These are phyloP conservation scores for Leccinum boreale DNA, from an alignment of 768 basidiomycete species.

Conservation along the genomic window DNA sequence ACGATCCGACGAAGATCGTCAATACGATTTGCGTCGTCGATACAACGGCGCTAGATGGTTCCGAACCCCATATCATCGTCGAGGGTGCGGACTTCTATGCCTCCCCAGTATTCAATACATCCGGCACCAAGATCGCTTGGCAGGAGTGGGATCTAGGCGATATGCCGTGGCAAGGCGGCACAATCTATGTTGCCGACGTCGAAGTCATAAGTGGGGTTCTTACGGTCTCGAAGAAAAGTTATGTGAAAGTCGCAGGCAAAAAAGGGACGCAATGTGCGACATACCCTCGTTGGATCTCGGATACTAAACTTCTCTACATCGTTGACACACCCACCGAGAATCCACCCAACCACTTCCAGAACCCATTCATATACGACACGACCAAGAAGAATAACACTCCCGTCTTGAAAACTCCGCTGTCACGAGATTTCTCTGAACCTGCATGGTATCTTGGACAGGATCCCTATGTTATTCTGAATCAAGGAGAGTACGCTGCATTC, in stretches of 20 bases:
- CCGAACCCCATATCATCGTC: constrained; percentile 40
- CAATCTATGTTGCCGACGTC: constrained; percentile 50
- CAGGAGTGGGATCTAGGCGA: constrained; percentile 61
- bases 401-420: constrained; percentile 17
- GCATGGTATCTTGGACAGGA: constrained; percentile 17
- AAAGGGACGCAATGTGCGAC: constrained; percentile 35
- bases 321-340: constrained; percentile 50
- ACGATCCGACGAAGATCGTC: constrained; percentile 34
- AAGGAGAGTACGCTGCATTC: constrained; percentile 24
- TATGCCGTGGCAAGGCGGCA: constrained; percentile 65
- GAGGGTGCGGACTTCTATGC: constrained; percentile 68
- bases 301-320: constrained; percentile 54
- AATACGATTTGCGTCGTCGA: constrained; percentile 58
- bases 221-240: constrained; percentile 25
- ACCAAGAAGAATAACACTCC: constrained; percentile 25
- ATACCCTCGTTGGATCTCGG: constrained; percentile 37
- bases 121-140: constrained; percentile 56
- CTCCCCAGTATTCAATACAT: constrained; percentile 50
- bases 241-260: constrained; percentile 46
- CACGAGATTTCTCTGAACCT: constrained; percentile 24
- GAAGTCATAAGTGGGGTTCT: constrained; percentile 6
- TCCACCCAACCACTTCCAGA: constrained; percentile 38
- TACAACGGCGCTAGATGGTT: constrained; percentile 17
- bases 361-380: constrained; percentile 36
- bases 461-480: constrained; percentile 23